Evolutionary conservation across 2,329 filamentous ascomycete genomes (phyloP).

Genomic region (Colletotrichum sp.): DNA sequence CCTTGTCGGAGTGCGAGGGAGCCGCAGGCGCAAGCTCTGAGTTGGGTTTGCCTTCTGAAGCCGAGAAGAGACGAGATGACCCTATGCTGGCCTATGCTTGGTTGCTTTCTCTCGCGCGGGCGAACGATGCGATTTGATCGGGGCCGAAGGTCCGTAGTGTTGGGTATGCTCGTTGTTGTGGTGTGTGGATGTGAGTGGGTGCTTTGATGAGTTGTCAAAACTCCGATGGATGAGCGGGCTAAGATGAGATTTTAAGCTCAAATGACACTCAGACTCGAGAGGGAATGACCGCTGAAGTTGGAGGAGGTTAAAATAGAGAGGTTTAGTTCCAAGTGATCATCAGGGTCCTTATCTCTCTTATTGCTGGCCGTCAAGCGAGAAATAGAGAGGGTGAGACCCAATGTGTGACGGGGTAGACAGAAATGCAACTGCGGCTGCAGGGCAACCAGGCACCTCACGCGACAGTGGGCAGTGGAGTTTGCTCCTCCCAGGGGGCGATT

Average conservation of each 20-base stretch:
- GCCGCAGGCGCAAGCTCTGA: background rate
- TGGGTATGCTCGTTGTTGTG: background rate
- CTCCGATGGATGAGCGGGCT: background rate
- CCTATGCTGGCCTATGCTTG: constrained; percentile 1
- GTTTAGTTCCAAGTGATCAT: background rate
- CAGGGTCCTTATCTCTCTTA: background rate
- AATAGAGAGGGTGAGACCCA: background rate
- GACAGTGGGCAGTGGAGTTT: background rate
- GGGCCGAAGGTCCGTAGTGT: background rate
- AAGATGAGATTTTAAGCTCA: background rate
- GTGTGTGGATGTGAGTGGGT: background rate
- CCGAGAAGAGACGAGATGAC: background rate
- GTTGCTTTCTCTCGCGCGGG: background rate
- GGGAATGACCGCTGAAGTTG: background rate
- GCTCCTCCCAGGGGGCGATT: background rate
- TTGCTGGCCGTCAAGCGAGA: background rate
- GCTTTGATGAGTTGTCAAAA: background rate
- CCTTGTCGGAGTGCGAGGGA: background rate
- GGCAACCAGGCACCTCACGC: background rate
- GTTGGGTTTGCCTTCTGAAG: background rate
- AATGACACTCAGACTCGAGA: background rate
- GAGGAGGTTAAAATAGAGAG: background rate
- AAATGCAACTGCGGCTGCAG: background rate
- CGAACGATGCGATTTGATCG: background rate
- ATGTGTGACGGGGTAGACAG: background rate